Evolutionary conservation across 345 rosid genomes (phyloP), one percentile per base, ranked within the genome.

Genomic region (Ailanthus altissimus): DNA sequence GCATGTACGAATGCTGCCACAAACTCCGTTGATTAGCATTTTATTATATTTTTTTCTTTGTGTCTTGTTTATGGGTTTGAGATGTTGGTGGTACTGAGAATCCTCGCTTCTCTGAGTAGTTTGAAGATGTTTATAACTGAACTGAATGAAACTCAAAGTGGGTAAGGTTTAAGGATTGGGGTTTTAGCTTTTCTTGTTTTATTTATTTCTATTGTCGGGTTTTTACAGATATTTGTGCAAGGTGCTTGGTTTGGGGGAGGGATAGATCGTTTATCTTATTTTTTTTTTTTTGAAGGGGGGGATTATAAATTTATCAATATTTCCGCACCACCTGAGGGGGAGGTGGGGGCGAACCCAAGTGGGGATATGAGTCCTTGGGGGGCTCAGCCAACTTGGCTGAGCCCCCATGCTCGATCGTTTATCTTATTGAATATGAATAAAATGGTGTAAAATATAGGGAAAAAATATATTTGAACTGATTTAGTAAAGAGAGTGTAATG

Each of bases 21-120:
- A 71, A 70, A 62, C 77, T 36, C 92, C 90, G 73, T 78, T 81
- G 50, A 78, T 59, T 67, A 88, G 21, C 93, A 91, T 88, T 70
- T 20, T 65, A 25, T 25, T 20, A 12, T 67, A 25, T 3, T 32
- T 15, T 20, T 8, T 47, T 10, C n/a, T 71, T 53, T 28, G 21
- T 21, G 46, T 25, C 15, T 25, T 16, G 59, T 66, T 43, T 56
- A 57, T 53, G 13, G 43, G 38, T 61, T 67, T 23, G 16, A 56
- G 0, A 25, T 3, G 54, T 18, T 0, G 20, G 0, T 53, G 53
- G 16, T 2, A 53, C 6, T 7, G 0, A 4, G 58, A 20, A n/a
- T 6, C 20, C 25, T 56, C 5, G 4, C 18, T 49, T 49, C 53
- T n/a, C 4, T 6, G 26, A n/a, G 26, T 21, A 11, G 26, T n/a